Percentiles rank a stretch among this genome's conserved stretches.
phyloP scores from a whole-genome alignment of 2,329 filamentous ascomycete genomes.

The Penicillium palitans region DNA sequence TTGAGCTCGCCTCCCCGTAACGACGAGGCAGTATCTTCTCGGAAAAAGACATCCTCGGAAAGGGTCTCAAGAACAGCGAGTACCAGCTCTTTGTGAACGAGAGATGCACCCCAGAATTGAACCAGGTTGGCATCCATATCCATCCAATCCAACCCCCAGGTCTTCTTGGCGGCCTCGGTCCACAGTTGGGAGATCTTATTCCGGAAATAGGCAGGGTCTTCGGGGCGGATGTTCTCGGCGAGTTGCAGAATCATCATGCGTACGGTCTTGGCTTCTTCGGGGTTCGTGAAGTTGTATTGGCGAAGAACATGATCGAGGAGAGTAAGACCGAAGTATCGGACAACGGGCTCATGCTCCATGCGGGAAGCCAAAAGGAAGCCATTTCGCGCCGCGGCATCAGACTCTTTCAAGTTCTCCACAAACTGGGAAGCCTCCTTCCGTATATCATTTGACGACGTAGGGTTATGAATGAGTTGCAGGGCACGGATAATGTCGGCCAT shows the following conservation, averaged over 20 bases:
- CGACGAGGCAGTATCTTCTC: slow-evolving; percentile 82
- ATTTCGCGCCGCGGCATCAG: slow-evolving; percentile 76
- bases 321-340: slow-evolving; percentile 91
- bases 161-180: slow-evolving; percentile 91
- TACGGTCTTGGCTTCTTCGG: slow-evolving; percentile 67
- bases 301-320: slow-evolving; percentile 87
- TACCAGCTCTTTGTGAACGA: slow-evolving; percentile 79
- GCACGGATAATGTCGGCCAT: slow-evolving; percentile 70
- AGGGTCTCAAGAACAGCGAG: slow-evolving; percentile 85
- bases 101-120: slow-evolving; percentile 68
- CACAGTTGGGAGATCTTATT: slow-evolving; percentile 95
- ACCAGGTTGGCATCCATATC: slow-evolving; percentile 87
- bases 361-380: slow-evolving; percentile 81
- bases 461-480: slow-evolving; percentile 81
- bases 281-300: slow-evolving; percentile 72
- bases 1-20: slow-evolving; percentile 81
- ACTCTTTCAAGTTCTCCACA: slow-evolving; percentile 80
- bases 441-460: slow-evolving; percentile 75
- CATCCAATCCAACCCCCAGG: slow-evolving; percentile 90
- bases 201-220: slow-evolving; percentile 78
- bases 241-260: slow-evolving; percentile 77
- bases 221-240: slow-evolving; percentile 66
- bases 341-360: slow-evolving; percentile 70
- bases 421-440: slow-evolving; percentile 81
- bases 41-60: slow-evolving; percentile 90